Evolutionary conservation across 371 early-diverging fungal species (phyloP), one percentile per base, ranked within the genome.

Genomic region (Syncephalis plumigaleata): DNA sequence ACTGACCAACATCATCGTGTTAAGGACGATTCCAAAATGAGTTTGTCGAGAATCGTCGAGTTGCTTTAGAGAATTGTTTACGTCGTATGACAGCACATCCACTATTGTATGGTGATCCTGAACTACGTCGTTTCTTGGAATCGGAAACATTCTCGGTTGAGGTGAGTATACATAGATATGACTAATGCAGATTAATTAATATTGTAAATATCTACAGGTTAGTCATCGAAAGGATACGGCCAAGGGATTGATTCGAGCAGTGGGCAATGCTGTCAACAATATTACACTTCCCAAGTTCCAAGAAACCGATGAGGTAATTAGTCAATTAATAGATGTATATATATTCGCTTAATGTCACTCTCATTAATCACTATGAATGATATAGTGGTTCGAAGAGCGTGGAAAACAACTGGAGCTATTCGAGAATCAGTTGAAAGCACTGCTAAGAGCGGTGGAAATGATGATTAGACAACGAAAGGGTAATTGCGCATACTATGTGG

Each of bases 1-100:
- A 16, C 16, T 21, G 5, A 27, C 26, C n/a, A 1, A 44, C 17
- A 13, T 44, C 20, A 49, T 26, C 13, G 16, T 42, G 21, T 20
- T 8, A 8, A 72, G 88, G 93, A 8, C 79, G 97, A 13, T 96
- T 96, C 53, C 85, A 88, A 59, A 87, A 91, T 48, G 91, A 89
- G 47, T 96, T 96, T 75, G 81, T 96, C 9, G 91, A 92, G 58
- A 72, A 73, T 25, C 70, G 97, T 17, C 72, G 93, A 5, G 65
- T 75, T 26, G 87, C 81, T 0, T 66, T 96, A 16, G 90, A 93
- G 58, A 67, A 78, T 47, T 85, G 87, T 62, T 54, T 93, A 24
- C 62, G 67, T 31, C 84, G 85, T 55, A 80, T 90, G 38, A 76
- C 77, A 9, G 63, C 73, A 2, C 96, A 96, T 58, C 88, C 87